Evolutionary conservation across 2,329 filamentous ascomycete species (phyloP).

Genomic region (Coleophoma cylindrospora): DNA sequence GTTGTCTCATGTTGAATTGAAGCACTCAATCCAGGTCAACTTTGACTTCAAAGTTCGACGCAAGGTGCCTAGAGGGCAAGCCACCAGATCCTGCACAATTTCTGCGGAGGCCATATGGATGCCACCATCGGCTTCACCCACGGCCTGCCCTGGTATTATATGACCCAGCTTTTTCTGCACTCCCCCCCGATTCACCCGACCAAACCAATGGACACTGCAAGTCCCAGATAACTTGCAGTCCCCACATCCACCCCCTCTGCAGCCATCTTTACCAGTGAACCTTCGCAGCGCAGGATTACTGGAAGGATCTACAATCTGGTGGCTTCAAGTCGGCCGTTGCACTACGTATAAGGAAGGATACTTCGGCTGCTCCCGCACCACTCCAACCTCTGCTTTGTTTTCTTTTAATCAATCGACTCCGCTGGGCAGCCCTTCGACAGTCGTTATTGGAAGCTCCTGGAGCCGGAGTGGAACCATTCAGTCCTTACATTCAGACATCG

Average conservation of each 20-base stretch:
- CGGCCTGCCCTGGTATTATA: no score
- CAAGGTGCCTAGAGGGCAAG: no score
- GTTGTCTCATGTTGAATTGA: no score
- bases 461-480: background rate
- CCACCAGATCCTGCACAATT: no score
- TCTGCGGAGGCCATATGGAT: no score
- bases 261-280: slow-evolving; percentile 8
- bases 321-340: slow-evolving; percentile 9
- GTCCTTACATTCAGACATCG: background rate
- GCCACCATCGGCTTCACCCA: no score
- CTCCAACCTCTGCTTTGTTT: background rate
- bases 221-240: slow-evolving; percentile 4
- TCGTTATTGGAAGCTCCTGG: no score
- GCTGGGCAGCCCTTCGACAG: background rate
- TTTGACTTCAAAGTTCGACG: no score
- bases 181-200: no score
- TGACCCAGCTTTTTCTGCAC: no score
- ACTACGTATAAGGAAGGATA: slow-evolving; percentile 7
- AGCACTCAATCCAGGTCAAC: no score
- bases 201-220: background rate
- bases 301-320: slow-evolving; percentile 9
- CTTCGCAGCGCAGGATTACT: slow-evolving; percentile 10
- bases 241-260: slow-evolving; percentile 8
- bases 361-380: slow-evolving; percentile 1
- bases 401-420: background rate